Percentiles rank a stretch among this genome's conserved stretches.
phyloP scores from a whole-genome alignment of 2,329 filamentous ascomycete genomes.

The Xylaria hypoxylon region DNA sequence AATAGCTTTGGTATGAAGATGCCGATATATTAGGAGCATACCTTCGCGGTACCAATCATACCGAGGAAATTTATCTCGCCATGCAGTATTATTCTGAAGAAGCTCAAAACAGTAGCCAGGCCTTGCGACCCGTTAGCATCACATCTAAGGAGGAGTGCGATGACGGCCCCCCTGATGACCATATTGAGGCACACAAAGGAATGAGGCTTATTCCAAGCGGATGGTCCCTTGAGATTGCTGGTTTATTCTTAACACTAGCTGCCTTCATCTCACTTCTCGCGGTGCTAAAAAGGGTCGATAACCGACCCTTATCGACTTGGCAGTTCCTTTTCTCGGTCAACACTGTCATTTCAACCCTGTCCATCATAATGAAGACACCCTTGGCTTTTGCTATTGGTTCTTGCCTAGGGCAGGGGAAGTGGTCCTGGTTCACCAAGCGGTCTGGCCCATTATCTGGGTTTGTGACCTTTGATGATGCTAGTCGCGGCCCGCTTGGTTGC shows the following conservation, averaged over 20 bases:
- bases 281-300: constrained; percentile 14
- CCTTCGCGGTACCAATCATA: background rate
- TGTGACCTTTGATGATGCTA: constrained; percentile 31
- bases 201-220: background rate
- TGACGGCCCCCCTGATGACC: too few species aligned
- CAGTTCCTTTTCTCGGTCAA: constrained; percentile 19
- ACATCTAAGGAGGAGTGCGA: too few species aligned
- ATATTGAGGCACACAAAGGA: too few species aligned
- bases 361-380: constrained; percentile 14
- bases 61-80: background rate
- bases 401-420: constrained; percentile 34
- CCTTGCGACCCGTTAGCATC: too few species aligned
- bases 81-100: background rate
- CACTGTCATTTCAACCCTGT: constrained; percentile 23
- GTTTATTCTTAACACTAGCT: background rate
- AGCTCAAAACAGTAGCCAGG: background rate
- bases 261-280: constrained; percentile 19
- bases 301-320: constrained; percentile 20
- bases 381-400: constrained; percentile 29
- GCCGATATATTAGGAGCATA: background rate
- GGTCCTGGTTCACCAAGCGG: constrained; percentile 30
- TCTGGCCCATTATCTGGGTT: constrained; percentile 22
- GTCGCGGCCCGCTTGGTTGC: constrained; percentile 30
- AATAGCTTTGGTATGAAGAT: background rate
- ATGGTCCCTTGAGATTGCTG: constrained; percentile 14